These are phyloP conservation scores for Tetragonia tetragonoides DNA, from an alignment of 148 eudicot species.

Conservation along the genomic window DNA sequence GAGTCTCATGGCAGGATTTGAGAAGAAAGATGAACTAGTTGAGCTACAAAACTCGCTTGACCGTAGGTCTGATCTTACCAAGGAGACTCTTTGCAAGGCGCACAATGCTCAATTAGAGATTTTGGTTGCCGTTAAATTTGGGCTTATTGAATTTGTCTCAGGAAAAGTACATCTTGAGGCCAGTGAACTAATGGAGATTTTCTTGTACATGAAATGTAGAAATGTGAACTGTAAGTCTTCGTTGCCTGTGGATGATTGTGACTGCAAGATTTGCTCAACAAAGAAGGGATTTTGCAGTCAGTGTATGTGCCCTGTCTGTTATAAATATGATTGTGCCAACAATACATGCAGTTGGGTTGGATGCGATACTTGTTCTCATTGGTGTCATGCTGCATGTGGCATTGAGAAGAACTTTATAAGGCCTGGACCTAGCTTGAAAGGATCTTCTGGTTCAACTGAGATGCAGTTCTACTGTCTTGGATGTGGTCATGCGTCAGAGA, in stretches of 20 bases:
- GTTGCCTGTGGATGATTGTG: constrained; percentile 87
- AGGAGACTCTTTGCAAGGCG: constrained; percentile 54
- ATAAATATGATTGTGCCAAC: constrained; percentile 70
- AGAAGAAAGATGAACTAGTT: constrained; percentile 45
- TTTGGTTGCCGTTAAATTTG: constrained; percentile 63
- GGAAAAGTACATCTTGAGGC: constrained; percentile 34
- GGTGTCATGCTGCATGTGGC: constrained; percentile 85
- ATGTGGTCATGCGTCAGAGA: constrained; percentile 80
- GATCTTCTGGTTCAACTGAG: constrained; percentile 53
- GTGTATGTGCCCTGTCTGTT: constrained; percentile 82
- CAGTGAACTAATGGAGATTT: constrained; percentile 59
- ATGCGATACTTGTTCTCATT: constrained; percentile 81
- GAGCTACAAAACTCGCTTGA: constrained; percentile 55
- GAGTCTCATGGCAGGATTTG: constrained; percentile 42
- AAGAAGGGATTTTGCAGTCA: constrained; percentile 82
- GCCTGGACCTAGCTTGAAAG: constrained; percentile 60
- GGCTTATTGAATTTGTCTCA: constrained; percentile 53
- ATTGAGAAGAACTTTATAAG: constrained; percentile 59
- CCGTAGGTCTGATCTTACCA: constrained; percentile 54
- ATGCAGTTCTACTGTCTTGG: constrained; percentile 83
- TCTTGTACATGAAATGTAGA: constrained; percentile 61
- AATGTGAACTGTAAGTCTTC: constrained; percentile 62
- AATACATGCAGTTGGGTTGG: constrained; percentile 95
- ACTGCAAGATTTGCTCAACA: constrained; percentile 79
- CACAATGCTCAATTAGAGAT: constrained; percentile 57